Evolutionary conservation across 805 yeast species (phyloP), one percentile per base, ranked within the genome.

Genomic region (Spathaspora passalidarum): DNA sequence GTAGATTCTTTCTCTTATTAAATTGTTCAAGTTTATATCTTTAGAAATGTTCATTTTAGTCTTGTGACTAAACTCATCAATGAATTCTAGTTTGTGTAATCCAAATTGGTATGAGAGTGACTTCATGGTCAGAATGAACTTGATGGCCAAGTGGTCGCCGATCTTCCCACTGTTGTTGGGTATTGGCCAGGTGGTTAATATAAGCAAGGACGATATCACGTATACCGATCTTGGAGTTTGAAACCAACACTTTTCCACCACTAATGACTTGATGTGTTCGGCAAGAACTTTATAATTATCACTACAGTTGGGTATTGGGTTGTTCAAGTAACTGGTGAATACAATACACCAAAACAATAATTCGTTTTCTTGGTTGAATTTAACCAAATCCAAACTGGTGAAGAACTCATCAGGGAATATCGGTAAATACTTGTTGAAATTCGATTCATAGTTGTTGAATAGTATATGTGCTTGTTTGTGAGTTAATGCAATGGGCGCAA

Each of bases 181-280:
- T 25, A 72, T 57, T 16, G 76, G 74, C 77, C 77, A 72, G 4
- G 75, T 69, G 7, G 76, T 70, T 44, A 72, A 60, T n/a, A 72
- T 61, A 37, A 71, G 56, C 32, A 72, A 61, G 5, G 75, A 62
- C 17, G 67, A 59, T 32, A 72, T 52, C 2, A 67, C 63, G 50
- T 67, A 69, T 14, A 70, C 63, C 9, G 73, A 68, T 50, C 77
- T 61, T 13, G 77, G 77, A n/a, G 76, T 72, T 38, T 61, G 60
- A 43, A 66, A 57, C 77, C 77, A 72, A 56, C 76, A 70, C 47
- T 59, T 62, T 40, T 64, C 63, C 42, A 69, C 74, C 23, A 72
- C 73, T 51, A 72, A 58, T 22, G 57, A 52, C 45, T 68, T 68
- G 20, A 72, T 59, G 42, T 69, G 73, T 16, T 56, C 56, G 2